Base-by-base conservation (phyloP, 768 basidiomycete species). In the Phylloporus rhodoxanthus region DNA sequence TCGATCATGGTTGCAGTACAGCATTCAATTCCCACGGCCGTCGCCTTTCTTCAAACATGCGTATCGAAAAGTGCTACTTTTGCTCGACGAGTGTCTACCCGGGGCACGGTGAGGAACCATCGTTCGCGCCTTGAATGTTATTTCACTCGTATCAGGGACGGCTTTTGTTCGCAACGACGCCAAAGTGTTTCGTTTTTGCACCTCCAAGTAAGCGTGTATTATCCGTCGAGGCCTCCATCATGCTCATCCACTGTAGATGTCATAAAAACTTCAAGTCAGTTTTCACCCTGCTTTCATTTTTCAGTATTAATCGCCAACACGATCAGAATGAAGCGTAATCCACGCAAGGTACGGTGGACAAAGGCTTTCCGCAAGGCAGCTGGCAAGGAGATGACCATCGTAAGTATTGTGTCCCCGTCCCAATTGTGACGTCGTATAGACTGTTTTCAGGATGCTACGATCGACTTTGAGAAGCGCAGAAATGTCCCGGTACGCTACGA, bases 351-450 rank as follows among this genome's bases (percentile, higher is more conserved):
- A 32, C 78, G 91, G 59, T 99, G 96, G 96, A 99, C 96, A 39
- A 99, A 99, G 70, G 96, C 96, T 19, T 99, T 99, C 79, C 81
- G 96, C 57, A 95, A 92, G 70, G 93, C 96, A 17, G 90, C 94
- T 44, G 96, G 96, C 45, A 99, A 98, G 73, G 96, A 99, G 74
- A 99, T 99, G 96, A 94, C 90, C 5, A 87, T 99, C 62, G 94
- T 94, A 64, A 66, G 87, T 23, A 14, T 25, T 4, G 71, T 51
- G 13, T 23, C 25, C 23, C 5, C 26, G 5, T 39, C 8, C 26
- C 10, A 47, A 45, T 11, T 23, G 11, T 46, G n/a, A 47, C 48
- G 25, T n/a, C 34, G 30, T 28, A 2, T 50, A 23, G 14, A 8
- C 43, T 42, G n/a, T 42, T 41, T 39, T 38, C 39, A 98, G 95